Conservation (phyloP, 306 rosid genomes). For the Acacia melanoxylon region DNA sequence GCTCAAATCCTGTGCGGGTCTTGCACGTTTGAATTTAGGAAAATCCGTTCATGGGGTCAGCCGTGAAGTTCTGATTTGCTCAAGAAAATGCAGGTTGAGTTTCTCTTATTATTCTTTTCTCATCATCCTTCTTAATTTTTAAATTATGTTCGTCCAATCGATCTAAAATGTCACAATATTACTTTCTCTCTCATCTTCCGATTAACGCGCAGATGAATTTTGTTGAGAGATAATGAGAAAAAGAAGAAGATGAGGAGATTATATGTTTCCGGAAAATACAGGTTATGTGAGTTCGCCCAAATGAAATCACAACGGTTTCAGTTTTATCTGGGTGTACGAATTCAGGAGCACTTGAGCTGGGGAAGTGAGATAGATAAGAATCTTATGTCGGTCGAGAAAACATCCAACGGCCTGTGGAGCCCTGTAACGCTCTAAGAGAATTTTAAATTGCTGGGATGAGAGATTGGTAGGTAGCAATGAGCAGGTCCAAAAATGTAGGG, state of each 20-base stretch:
- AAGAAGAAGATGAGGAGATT: no score
- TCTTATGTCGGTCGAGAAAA: constrained; percentile 58
- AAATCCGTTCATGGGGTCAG: constrained; percentile 61
- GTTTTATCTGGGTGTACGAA: constrained; percentile 77
- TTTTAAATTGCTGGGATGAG: no score
- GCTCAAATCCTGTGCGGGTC: constrained; percentile 82
- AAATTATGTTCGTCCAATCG: no score
- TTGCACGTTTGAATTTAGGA: constrained; percentile 54
- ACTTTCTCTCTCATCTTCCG: no score
- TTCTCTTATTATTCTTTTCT: no score
- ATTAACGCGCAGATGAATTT: no score
- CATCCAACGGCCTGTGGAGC: constrained; percentile 28
- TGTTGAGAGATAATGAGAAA: no score
- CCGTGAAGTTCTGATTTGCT: constrained; percentile 73
- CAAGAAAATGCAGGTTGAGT: constrained; percentile 80
- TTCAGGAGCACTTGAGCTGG: constrained; percentile 86
- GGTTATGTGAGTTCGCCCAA: constrained; percentile 55
- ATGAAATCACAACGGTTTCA: constrained; percentile 83
- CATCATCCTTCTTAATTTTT: no score
- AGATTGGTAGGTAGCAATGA: no score
- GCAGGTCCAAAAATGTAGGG: no score
- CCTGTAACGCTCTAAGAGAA: constrained; percentile 69
- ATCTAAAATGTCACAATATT: no score
- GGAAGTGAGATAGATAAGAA: constrained; percentile 71
- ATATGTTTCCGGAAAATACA: no score